Evolutionary conservation across 2,329 filamentous ascomycete species (phyloP).

Genomic region (Fusarium sp.): DNA sequence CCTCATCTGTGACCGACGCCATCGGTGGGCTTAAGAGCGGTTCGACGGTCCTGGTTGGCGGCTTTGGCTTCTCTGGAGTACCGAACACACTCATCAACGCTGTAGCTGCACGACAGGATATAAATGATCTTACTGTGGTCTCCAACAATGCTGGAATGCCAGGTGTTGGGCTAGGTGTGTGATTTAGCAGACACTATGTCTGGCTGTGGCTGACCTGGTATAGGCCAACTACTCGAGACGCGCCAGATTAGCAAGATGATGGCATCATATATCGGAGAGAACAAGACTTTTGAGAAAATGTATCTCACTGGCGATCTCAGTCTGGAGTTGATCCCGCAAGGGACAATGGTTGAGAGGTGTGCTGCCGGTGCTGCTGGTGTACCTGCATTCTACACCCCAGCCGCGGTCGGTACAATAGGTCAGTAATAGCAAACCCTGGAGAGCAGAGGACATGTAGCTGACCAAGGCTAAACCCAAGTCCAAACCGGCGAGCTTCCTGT

Average conservation of each 20-base stretch:
- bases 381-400: conserved; percentile 92
- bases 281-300: conserved; percentile 90
- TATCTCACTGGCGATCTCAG: conserved; percentile 87
- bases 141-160: conserved; percentile 94
- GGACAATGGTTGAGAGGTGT: conserved; percentile 88
- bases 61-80: conserved; percentile 85
- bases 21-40: conserved; percentile 81
- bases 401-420: conserved; percentile 80
- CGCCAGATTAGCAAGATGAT: conserved; percentile 90
- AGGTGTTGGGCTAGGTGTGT: conserved; percentile 75
- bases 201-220: conserved; percentile 59
- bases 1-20: conserved; percentile 73
- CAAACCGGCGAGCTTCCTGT: conserved; percentile 89
- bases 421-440: neutral
- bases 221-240: conserved; percentile 20
- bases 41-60: conserved; percentile 79
- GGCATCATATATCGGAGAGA: conserved; percentile 91
- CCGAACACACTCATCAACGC: conserved; percentile 83
- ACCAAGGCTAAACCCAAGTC: conserved; percentile 54
- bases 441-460: neutral
- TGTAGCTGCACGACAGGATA: conserved; percentile 72
- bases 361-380: conserved; percentile 87
- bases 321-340: conserved; percentile 89
- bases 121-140: conserved; percentile 83
- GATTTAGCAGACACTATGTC: conserved; percentile 48